Base-by-base conservation (phyloP, 306 rosid species). In the Rubus parviflorus region DNA sequence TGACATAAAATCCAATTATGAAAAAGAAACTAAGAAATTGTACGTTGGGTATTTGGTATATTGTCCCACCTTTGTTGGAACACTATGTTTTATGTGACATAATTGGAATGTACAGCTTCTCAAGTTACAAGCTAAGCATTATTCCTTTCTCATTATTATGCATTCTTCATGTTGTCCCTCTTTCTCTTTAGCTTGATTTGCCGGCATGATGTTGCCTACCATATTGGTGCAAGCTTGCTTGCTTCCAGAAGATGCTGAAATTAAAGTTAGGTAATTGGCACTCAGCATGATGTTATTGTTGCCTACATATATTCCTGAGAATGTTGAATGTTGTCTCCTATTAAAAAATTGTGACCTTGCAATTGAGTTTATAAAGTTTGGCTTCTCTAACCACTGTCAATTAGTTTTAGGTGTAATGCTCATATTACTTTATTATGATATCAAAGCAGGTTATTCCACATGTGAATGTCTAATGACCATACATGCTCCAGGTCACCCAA, bases 131-230 rank as follows among this genome's bases (percentile, higher is more conserved):
- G 35, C 35, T 30, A 19, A 35, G 17, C 62, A 16, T 70, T 16
- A 25, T 35, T 52, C 35, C 22, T 65, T 23, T 43, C 30, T 79
- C 48, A 30, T 22, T 56, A 17, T 45, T 30, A 30, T 30, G 35
- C 35, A 30, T 30, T 30, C 1, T 63, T 1, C 10, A 11, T 45
- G 68, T 51, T 41, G 51, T 52, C 23, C 15, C 16, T 58, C 38
- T 58, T 20, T 62, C 43, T 73, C 68, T 25, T 52, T 63, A 72
- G 60, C 53, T 79, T 74, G 67, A 74, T 48, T 46, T 17, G 3
- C 23, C 52, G 67, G 17, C 76, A 56, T 41, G 15, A 57, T 73
- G 52, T 56, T 52, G 64, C 76, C 49, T 20, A 38, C 67, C 13
- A 61, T 30, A 51, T 40, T 40, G 48, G 12, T 52, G 62, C 75